Evolutionary conservation across 148 eudicot genomes (phyloP), one percentile per base, ranked within the genome.

Genomic region (Rhododendron ovatum): DNA sequence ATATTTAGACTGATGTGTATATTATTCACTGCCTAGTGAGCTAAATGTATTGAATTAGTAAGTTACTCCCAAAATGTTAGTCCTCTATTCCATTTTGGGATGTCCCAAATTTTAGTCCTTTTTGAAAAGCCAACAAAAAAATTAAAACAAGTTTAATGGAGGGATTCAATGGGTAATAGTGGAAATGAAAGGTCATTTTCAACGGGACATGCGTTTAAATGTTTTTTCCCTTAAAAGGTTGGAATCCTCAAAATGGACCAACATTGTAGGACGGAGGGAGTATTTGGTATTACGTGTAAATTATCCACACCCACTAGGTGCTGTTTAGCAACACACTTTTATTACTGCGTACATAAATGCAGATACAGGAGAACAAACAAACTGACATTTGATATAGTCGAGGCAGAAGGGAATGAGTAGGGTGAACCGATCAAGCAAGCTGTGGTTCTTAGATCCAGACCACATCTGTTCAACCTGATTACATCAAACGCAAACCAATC

Each of bases 341-440:
- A 20, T 6, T 59, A 18, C 26, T 22, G 7, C 26, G 5, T 20
- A 5, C 65, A 22, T 18, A 55, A 55, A 69, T 75, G 17, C 17
- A 39, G 50, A 26, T n/a, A 39, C 41, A 26, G 13, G 48, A 37
- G 57, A 86, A 45, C 8, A 67, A 65, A 22, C 22, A 59, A 50
- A 80, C 91, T 67, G 39, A 94, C 99, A 96, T 96, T 85, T 92
- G 90, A 96, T 88, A 63, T 83, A 90, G 85, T 96, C 98, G 74
- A 96, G 98, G 89, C 98, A 95, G 84, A 91, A 95, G 48, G 99
- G 99, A n/a, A 96, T 92, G 67, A 87, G 87, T 85, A 96, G 86
- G 37, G 95, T 94, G 87, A 97, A 97, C 0, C 98, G 98, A 92
- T 96, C 99, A 69, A 92, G 76, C 86, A 93, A 90, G 35, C 51